Base-by-base conservation (phyloP, 2,329 filamentous ascomycete species). In the Clonostachys rosea region DNA sequence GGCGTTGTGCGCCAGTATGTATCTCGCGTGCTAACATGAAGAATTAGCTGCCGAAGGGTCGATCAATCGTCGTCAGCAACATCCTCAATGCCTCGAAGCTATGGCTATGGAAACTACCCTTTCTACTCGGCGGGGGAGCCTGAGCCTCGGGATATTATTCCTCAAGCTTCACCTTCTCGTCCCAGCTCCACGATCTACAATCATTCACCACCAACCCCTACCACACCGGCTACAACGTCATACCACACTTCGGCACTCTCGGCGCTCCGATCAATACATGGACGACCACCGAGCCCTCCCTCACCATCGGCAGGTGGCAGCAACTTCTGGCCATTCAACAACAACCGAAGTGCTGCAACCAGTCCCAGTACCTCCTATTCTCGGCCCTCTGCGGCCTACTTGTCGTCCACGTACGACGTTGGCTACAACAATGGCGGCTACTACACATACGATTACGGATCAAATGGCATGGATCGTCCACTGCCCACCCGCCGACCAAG, bases 141-240 rank as follows among this genome's bases (percentile, higher is more conserved):
- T 45, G 79, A 83, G 57, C 78, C 75, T 45, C 73, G 74, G 56
- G 81, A 84, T 60, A 84, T 84, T 54, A 75, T 85, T 52, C 81
- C 81, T 44, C 78, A 79, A 50, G 80, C 81, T 35, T 82, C 80
- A 11, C 81, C 81, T 12, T 84, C 81, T 14, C 74, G 80, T 49
- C 79, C 79, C 40, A 76, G 67, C 58, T 75, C 79, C 45, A 74
- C 72, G 59, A 68, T 79, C 62, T 67, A 78, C 56, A 75, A 50
- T 47, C 54, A 74, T 48, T 79, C 76, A 53, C 78, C 79, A 53
- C 72, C 74, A 39, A 73, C 68, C 30, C 72, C 74, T 39, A 73
- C 68, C 24, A 78, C 70, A 44, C 68, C 70, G 48, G 66, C 61
- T 56, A 62, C 58, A 42, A 51, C 52, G 33, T 46, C 52, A 45